Conservation (phyloP, 768 basidiomycete species). For the Boletus tomentosulus region DNA sequence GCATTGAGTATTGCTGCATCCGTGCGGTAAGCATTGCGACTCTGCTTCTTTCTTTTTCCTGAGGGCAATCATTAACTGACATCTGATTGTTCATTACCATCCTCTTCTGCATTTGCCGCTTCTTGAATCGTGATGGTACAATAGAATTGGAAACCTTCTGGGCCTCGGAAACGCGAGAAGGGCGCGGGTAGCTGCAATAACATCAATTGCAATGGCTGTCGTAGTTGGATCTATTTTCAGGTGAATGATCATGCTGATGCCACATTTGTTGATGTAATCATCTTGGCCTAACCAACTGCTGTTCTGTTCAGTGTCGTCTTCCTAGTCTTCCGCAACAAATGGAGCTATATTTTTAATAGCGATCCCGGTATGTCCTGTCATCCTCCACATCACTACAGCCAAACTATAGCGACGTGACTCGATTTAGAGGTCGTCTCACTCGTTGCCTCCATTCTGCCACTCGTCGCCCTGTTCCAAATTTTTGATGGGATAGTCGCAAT, state of each 20-base stretch:
- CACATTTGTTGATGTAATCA: background rate
- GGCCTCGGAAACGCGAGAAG: slow-evolving; percentile 75
- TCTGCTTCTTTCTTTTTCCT: background rate
- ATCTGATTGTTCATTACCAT: background rate
- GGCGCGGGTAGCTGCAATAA: slow-evolving; percentile 63
- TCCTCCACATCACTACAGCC: background rate
- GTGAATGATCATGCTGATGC: slow-evolving; percentile 30
- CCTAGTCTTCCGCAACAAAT: slow-evolving; percentile 56
- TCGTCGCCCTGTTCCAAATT: slow-evolving; percentile 78
- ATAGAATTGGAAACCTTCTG: slow-evolving; percentile 82
- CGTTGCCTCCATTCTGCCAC: slow-evolving; percentile 64
- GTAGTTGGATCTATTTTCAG: slow-evolving; percentile 63
- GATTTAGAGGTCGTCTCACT: slow-evolving; percentile 39
- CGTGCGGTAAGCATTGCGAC: slow-evolving; percentile 55
- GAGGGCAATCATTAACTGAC: background rate
- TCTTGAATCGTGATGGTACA: background rate
- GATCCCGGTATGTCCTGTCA: slow-evolving; percentile 45
- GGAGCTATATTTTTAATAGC: slow-evolving; percentile 73
- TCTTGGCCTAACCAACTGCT: background rate
- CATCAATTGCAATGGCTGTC: slow-evolving; percentile 63
- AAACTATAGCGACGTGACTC: background rate
- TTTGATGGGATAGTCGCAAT: slow-evolving; percentile 75
- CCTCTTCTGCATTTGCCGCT: background rate
- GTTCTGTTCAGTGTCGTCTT: slow-evolving; percentile 43
- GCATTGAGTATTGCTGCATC: slow-evolving; percentile 79